phyloP scores from a whole-genome alignment of 805 yeast genomes.

The Suhomyces kilbournensis region DNA sequence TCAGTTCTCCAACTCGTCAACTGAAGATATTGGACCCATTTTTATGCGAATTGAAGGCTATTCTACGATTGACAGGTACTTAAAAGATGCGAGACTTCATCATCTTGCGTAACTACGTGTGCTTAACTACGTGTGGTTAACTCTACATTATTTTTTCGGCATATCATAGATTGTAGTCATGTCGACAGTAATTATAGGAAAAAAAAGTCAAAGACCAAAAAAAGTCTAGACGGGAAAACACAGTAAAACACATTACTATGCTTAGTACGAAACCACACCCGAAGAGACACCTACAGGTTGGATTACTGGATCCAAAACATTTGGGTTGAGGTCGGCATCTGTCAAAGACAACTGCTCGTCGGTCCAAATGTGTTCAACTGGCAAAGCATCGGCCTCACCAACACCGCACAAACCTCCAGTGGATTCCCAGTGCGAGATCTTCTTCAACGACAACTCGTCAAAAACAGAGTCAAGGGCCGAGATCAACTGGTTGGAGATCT shows the following conservation, averaged over 20 bases:
- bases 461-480: slow-evolving; percentile 80
- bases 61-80: too few species aligned
- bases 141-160: background rate
- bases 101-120: too few species aligned
- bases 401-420: slow-evolving; percentile 92
- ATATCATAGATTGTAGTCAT: slow-evolving; percentile 13
- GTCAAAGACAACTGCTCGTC: slow-evolving; percentile 67
- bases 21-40: too few species aligned
- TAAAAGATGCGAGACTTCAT: too few species aligned
- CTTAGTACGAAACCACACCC: slow-evolving; percentile 41
- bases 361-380: slow-evolving; percentile 80
- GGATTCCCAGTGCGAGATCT: slow-evolving; percentile 72
- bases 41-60: too few species aligned
- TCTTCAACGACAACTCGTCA: slow-evolving; percentile 66
- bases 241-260: background rate
- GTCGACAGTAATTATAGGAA: background rate
- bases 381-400: slow-evolving; percentile 51
- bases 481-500: slow-evolving; percentile 71
- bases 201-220: background rate
- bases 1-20: too few species aligned
- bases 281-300: slow-evolving; percentile 68
- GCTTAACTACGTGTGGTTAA: too few species aligned
- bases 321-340: slow-evolving; percentile 61
- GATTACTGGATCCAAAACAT: slow-evolving; percentile 62
- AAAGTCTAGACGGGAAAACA: background rate